Evolutionary conservation across 2,329 filamentous ascomycete species (phyloP).

Genomic region (Gaeumannomyces sp.): DNA sequence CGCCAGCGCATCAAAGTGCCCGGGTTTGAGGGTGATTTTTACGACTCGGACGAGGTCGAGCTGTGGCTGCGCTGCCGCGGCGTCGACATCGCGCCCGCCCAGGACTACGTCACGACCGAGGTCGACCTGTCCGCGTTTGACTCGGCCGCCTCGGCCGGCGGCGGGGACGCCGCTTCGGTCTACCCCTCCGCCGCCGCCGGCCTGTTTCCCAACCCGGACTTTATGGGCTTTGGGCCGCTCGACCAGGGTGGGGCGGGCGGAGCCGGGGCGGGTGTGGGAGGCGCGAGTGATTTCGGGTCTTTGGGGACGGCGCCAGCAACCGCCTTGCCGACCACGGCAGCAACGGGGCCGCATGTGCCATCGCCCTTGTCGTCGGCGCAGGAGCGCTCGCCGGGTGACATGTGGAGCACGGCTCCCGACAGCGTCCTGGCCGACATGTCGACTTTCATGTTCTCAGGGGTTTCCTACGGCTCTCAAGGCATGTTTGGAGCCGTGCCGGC

Average conservation of each 20-base stretch:
- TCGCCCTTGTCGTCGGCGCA: neutral
- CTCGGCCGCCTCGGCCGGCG: too few relatives aligned
- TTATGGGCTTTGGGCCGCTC: neutral
- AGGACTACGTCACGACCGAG: slow-evolving; percentile 55
- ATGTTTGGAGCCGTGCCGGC: neutral
- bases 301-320: neutral
- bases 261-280: neutral
- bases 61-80: slow-evolving; percentile 61
- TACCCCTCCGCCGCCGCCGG: neutral
- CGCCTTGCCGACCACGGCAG: neutral
- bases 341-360: neutral
- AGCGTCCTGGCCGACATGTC: neutral
- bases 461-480: neutral
- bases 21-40: slow-evolving; percentile 69
- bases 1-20: slow-evolving; percentile 48
- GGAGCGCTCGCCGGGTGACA: neutral
- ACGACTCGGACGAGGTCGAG: slow-evolving; percentile 71
- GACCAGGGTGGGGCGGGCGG: too few relatives aligned
- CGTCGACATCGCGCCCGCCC: slow-evolving; percentile 53
- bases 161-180: neutral
- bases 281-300: neutral
- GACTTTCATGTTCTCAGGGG: neutral
- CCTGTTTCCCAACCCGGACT: neutral
- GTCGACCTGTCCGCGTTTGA: slow-evolving; percentile 32
- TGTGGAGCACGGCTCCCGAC: neutral